Evolutionary conservation across 1,284 basidiomycete species (phyloP).

Genomic region (Volvariella surrecta): DNA sequence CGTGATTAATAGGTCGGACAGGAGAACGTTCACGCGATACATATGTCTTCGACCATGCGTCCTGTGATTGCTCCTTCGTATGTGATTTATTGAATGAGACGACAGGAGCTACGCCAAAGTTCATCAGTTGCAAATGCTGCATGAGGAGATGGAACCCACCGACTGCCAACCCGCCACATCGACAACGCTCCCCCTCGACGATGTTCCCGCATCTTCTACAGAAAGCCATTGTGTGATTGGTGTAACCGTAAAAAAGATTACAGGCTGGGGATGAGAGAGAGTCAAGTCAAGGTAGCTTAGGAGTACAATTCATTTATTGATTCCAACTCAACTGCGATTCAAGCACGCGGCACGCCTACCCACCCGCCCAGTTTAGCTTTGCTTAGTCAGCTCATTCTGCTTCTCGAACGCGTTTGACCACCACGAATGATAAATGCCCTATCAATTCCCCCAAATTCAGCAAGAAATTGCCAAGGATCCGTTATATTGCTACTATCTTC

Average conservation of each 20-base stretch:
- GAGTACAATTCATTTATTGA: too few species aligned
- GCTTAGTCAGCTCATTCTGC: too few species aligned
- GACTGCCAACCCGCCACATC: slow-evolving; percentile 68
- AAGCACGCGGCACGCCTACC: too few species aligned
- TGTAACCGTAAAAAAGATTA: too few species aligned
- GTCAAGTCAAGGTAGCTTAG: too few species aligned
- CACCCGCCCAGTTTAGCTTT: too few species aligned
- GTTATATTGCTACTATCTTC: slow-evolving; percentile 17
- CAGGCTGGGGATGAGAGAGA: too few species aligned
- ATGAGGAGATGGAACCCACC: slow-evolving; percentile 36
- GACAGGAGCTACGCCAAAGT: slow-evolving; percentile 42
- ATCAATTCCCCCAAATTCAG: too few species aligned
- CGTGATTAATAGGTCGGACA: neutral
- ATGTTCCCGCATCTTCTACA: slow-evolving; percentile 78
- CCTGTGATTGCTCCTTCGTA: slow-evolving; percentile 35
- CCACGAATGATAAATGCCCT: too few species aligned
- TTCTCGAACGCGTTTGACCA: too few species aligned
- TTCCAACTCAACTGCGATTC: too few species aligned
- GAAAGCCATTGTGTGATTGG: slow-evolving; percentile 50
- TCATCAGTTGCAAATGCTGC: too few species aligned
- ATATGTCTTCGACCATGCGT: slow-evolving; percentile 74
- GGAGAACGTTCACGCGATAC: slow-evolving; percentile 41
- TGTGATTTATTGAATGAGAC: slow-evolving; percentile 51
- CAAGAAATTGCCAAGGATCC: slow-evolving; percentile 15
- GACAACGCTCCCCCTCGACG: slow-evolving; percentile 57